A percentile compares a stretch with the other conserved stretches of the same genome.
Conservation (phyloP, 768 basidiomycete species). For the Fistulinella prunicolor region DNA sequence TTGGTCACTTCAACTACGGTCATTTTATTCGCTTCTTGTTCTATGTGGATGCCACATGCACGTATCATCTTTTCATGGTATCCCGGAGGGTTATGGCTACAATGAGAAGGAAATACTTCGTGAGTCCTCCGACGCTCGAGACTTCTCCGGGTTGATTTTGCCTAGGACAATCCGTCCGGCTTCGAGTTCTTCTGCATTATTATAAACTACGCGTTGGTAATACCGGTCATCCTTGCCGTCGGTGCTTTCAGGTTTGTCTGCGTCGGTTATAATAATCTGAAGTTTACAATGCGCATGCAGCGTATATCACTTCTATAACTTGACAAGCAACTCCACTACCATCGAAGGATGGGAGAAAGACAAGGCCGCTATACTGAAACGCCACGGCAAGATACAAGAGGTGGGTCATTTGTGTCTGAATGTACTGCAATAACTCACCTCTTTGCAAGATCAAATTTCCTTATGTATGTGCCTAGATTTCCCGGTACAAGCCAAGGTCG, state of each 20-base stretch:
- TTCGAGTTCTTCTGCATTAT: conserved; percentile 81
- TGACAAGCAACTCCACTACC: conserved; percentile 84
- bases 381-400: conserved; percentile 81
- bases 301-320: conserved; percentile 79
- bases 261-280: background rate
- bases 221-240: conserved; percentile 84
- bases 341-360: conserved; percentile 99
- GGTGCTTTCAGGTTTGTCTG: conserved; percentile 78
- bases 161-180: conserved; percentile 65
- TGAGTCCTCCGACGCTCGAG: conserved; percentile 27
- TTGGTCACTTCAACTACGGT: conserved; percentile 89
- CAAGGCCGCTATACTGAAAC: conserved; percentile 80
- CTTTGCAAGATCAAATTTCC: conserved; percentile 77
- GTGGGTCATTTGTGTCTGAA: conserved; percentile 33
- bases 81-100: conserved; percentile 56
- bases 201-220: conserved; percentile 79
- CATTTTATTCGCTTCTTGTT: conserved; percentile 90
- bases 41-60: conserved; percentile 87
- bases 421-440: conserved; percentile 1
- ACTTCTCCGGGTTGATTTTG: background rate
- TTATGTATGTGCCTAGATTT: conserved; percentile 55
- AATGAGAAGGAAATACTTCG: conserved; percentile 49
- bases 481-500: background rate
- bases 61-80: conserved; percentile 85
- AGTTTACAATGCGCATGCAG: conserved; percentile 40